phyloP scores from a whole-genome alignment of 768 basidiomycete species.

The Leucocoprinus leucothites region DNA sequence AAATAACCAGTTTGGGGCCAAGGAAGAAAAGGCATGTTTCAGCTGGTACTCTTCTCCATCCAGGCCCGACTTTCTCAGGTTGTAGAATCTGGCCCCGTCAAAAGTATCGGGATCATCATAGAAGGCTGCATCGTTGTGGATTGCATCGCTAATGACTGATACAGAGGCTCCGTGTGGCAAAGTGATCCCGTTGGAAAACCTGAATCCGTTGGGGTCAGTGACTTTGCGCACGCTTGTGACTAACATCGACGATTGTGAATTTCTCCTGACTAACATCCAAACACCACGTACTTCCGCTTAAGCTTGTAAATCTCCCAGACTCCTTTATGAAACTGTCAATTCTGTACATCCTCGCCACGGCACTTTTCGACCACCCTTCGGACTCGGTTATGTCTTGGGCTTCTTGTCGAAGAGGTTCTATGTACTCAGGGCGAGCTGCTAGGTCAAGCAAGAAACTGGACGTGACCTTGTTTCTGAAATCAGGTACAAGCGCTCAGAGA shows the following conservation, averaged over 20 bases:
- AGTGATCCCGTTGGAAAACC: slow-evolving; percentile 40
- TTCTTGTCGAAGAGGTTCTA: slow-evolving; percentile 37
- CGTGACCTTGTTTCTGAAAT: slow-evolving; percentile 23
- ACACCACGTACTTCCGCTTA: slow-evolving; percentile 9
- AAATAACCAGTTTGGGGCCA: slow-evolving; percentile 22
- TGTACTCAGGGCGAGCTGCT: slow-evolving; percentile 27
- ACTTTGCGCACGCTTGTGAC: slow-evolving; percentile 28
- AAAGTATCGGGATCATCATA: slow-evolving; percentile 35
- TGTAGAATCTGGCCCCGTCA: slow-evolving; percentile 46
- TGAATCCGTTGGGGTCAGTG: slow-evolving; percentile 30
- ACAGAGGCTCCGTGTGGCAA: slow-evolving; percentile 30
- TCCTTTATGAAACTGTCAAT: slow-evolving; percentile 53
- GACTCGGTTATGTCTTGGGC: slow-evolving; percentile 24
- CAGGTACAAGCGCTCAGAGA: not conserved
- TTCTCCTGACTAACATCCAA: not conserved
- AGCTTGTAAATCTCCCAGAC: slow-evolving; percentile 34
- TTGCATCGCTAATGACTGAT: slow-evolving; percentile 18
- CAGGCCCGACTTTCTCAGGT: slow-evolving; percentile 19
- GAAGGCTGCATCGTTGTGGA: slow-evolving; percentile 18
- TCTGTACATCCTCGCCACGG: slow-evolving; percentile 36
- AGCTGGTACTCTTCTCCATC: slow-evolving; percentile 20
- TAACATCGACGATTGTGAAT: slow-evolving; percentile 15
- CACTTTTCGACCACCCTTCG: slow-evolving; percentile 30
- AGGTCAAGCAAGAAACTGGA: slow-evolving; percentile 22
- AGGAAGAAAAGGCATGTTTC: slow-evolving; percentile 22